Conservation (phyloP, 306 rosid species). For the Adenanthera pavonina region DNA sequence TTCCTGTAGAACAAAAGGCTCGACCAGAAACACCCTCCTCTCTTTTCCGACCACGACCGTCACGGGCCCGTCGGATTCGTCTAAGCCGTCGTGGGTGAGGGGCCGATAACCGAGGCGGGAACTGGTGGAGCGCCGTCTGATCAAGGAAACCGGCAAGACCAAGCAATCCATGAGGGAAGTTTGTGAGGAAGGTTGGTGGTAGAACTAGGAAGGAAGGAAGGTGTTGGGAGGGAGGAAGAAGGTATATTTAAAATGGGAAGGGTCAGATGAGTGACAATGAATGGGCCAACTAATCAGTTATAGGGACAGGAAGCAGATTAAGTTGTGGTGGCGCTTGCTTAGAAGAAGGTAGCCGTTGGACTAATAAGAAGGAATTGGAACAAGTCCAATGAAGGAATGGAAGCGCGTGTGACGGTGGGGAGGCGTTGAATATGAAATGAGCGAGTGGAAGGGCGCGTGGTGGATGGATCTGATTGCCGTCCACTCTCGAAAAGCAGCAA, state of each 20-base stretch:
- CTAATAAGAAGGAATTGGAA: not conserved
- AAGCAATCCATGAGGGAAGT: constrained; percentile 68
- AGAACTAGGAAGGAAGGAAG: not conserved
- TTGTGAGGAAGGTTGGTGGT: not conserved
- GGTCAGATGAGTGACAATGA: constrained; percentile 21
- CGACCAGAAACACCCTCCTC: constrained; percentile 80
- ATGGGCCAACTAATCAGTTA: constrained; percentile 42
- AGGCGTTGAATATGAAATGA: too few relatives aligned
- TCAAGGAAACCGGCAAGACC: constrained; percentile 66
- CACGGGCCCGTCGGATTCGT: constrained; percentile 52
- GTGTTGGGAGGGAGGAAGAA: not conserved
- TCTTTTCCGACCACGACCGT: constrained; percentile 87
- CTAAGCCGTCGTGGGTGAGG: constrained; percentile 41
- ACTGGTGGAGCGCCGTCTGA: constrained; percentile 57
- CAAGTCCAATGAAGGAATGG: not conserved
- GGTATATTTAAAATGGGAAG: not conserved
- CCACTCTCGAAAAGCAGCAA: not conserved
- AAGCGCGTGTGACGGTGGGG: not conserved
- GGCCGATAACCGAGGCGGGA: constrained; percentile 57
- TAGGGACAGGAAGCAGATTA: not conserved
- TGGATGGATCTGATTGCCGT: not conserved
- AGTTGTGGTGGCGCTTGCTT: not conserved
- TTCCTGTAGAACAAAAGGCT: constrained; percentile 74
- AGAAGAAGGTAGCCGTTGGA: constrained; percentile 29
- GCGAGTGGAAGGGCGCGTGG: not conserved